Evolutionary conservation across 805 yeast species (phyloP).

Genomic region (Kurtzmaniella fragi): DNA sequence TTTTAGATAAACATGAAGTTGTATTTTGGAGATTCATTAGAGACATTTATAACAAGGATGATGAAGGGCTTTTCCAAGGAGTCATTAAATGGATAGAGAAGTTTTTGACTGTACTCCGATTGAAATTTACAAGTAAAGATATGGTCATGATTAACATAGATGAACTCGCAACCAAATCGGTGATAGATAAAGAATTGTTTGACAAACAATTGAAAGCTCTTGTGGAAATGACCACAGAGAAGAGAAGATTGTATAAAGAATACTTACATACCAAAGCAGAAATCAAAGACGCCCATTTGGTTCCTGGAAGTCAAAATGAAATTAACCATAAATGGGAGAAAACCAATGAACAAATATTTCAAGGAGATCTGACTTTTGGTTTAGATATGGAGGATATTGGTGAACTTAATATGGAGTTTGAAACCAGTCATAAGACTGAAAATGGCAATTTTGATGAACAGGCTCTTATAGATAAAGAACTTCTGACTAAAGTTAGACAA

Average conservation of each 20-base stretch:
- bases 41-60: conserved; percentile 75
- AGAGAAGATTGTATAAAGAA: conserved; percentile 34
- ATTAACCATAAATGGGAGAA: conserved; percentile 41
- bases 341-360: conserved; percentile 29
- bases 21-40: conserved; percentile 72
- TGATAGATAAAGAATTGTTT: conserved; percentile 29
- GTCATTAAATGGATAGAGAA: conserved; percentile 70
- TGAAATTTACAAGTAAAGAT: conserved; percentile 45
- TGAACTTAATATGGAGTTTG: not conserved
- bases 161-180: conserved; percentile 9
- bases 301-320: conserved; percentile 10
- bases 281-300: conserved; percentile 9
- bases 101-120: conserved; percentile 58
- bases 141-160: conserved; percentile 43
- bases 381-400: conserved; percentile 22
- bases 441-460: conserved; percentile 11
- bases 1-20: conserved; percentile 69
- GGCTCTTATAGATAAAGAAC: conserved; percentile 9
- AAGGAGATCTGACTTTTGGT: conserved; percentile 7
- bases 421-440: conserved; percentile 9
- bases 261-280: conserved; percentile 20
- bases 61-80: conserved; percentile 63
- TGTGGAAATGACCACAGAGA: conserved; percentile 30
- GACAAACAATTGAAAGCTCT: conserved; percentile 35
- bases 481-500: conserved; percentile 7